Percentiles rank a stretch among this genome's conserved stretches.
phyloP scores from a whole-genome alignment of 2,329 filamentous ascomycete species.

The Epichloe festucae region DNA sequence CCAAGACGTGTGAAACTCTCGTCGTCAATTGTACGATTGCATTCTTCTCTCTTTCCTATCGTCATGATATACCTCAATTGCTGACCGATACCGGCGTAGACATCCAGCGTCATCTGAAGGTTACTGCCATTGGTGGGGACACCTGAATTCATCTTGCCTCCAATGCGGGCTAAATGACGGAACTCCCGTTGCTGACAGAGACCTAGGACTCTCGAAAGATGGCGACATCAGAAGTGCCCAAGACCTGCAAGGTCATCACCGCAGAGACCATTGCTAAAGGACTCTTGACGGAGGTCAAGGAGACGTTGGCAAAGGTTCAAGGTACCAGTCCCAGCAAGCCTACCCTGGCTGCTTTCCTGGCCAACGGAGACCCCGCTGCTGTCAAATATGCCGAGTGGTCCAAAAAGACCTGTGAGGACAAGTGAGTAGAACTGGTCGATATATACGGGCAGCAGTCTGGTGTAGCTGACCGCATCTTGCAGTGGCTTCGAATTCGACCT shows the following conservation, averaged over 20 bases:
- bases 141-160: not conserved
- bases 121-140: not conserved
- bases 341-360: conserved; percentile 79
- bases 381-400: conserved; percentile 95
- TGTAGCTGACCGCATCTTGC: conserved; percentile 6
- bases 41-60: not conserved
- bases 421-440: conserved; percentile 46
- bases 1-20: not conserved
- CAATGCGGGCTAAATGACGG: not conserved
- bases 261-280: conserved; percentile 77
- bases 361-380: conserved; percentile 82
- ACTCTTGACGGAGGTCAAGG: conserved; percentile 64
- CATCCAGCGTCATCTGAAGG: not conserved
- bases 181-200: not conserved
- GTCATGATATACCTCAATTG: not conserved
- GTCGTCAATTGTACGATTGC: not conserved
- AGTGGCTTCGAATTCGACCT: conserved; percentile 87
- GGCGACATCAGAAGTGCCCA: conserved; percentile 29
- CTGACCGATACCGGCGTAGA: conserved; percentile 2
- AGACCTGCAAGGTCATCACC: conserved; percentile 86
- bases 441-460: not conserved
- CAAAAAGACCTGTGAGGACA: conserved; percentile 88
- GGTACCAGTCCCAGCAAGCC: conserved; percentile 45
- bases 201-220: conserved; percentile 7
- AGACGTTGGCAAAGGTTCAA: conserved; percentile 59